Conservation (phyloP, 257 asterid genomes). For the Petunia axillaris region DNA sequence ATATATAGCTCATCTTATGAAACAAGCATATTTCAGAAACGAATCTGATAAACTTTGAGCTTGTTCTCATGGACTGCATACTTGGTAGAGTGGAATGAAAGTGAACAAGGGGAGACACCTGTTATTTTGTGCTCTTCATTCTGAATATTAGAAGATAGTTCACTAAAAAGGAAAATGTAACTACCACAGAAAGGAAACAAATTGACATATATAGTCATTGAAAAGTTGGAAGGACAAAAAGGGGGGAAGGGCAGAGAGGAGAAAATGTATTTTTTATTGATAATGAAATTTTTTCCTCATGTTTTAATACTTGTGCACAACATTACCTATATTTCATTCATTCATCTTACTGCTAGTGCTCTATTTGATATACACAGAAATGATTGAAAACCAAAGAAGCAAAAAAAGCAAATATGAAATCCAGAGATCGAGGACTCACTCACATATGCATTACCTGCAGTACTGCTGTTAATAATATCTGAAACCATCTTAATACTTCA, state of each 20-base stretch:
- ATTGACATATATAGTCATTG: background rate
- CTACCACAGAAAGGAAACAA: background rate
- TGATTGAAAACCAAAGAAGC: too few species aligned
- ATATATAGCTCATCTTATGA: background rate
- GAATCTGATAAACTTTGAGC: background rate
- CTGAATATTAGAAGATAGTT: constrained; percentile 2
- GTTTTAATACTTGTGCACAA: background rate
- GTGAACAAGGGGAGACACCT: background rate
- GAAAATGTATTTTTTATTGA: background rate
- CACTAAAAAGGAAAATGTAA: background rate
- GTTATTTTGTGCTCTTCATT: background rate
- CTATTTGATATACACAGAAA: too few species aligned
- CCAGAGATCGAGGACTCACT: too few species aligned
- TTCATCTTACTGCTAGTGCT: too few species aligned
- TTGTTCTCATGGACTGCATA: background rate
- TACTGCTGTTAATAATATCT: too few species aligned
- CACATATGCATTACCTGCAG: too few species aligned
- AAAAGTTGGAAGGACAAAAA: background rate
- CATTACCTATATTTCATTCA: too few species aligned
- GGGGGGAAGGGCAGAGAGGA: background rate
- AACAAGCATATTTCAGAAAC: background rate
- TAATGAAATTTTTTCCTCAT: background rate
- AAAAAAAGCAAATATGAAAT: too few species aligned
- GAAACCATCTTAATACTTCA: too few species aligned
- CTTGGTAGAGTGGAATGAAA: background rate